phyloP scores from a whole-genome alignment of 108 stramenopile genomes.

The Pseudonitzschia delicatissima region DNA sequence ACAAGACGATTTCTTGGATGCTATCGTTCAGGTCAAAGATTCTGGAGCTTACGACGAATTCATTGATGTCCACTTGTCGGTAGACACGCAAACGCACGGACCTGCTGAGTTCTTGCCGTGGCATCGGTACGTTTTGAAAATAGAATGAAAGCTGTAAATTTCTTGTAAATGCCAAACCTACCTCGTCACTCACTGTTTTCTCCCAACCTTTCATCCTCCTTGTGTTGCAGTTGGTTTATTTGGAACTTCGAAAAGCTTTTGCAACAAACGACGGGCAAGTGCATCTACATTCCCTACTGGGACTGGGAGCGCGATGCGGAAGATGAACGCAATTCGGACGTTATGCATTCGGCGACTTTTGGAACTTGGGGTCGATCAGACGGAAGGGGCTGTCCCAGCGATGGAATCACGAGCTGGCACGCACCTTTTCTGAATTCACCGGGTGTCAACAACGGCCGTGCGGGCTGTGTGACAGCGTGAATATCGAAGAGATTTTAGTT shows the following conservation, averaged over 20 bases:
- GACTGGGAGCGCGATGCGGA: slow-evolving; percentile 16
- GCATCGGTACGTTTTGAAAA: slow-evolving; percentile 11
- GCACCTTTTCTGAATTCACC: neutral
- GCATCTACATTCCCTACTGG: slow-evolving; percentile 19
- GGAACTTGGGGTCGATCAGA: slow-evolving; percentile 8
- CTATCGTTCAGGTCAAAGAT: slow-evolving; percentile 4
- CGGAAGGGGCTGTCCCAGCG: neutral
- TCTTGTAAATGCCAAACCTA: too few species aligned
- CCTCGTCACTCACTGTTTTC: neutral
- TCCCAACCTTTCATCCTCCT: neutral
- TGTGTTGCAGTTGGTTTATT: slow-evolving; percentile 9
- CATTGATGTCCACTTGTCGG: neutral
- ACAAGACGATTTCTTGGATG: slow-evolving; percentile 12
- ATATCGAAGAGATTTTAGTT: neutral
- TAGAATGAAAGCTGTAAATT: too few species aligned
- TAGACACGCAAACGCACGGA: neutral
- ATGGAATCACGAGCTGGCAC: slow-evolving; percentile 11
- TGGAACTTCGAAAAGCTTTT: slow-evolving; percentile 12
- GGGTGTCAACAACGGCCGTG: slow-evolving; percentile 1
- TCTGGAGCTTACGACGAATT: slow-evolving; percentile 12
- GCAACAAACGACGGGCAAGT: slow-evolving; percentile 5
- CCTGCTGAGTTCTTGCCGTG: slow-evolving; percentile 11
- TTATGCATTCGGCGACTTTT: slow-evolving; percentile 7
- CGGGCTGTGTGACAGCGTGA: slow-evolving; percentile 1
- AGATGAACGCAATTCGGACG: slow-evolving; percentile 1